phyloP scores from a whole-genome alignment of 169 alveolate species.

The Plasmodium inui region DNA sequence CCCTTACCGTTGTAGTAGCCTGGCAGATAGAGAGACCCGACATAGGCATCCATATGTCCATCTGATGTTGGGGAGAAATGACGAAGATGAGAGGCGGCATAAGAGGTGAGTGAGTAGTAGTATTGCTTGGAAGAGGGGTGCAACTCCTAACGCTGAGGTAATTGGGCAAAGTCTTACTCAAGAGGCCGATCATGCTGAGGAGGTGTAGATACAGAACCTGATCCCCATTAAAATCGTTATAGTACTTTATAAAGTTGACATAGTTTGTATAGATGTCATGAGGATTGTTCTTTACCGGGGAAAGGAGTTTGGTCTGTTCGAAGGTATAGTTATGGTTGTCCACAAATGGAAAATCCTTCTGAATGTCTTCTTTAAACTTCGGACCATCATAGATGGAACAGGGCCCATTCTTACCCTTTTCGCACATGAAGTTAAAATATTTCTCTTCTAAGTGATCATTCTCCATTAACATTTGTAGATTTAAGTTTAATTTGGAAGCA shows the following conservation, averaged over 20 bases:
- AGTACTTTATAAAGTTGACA: slow-evolving; percentile 47
- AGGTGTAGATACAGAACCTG: slow-evolving; percentile 47
- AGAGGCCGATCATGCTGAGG: slow-evolving; percentile 29
- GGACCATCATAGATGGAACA: slow-evolving; percentile 53
- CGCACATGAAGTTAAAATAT: slow-evolving; percentile 46
- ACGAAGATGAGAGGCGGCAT: background rate
- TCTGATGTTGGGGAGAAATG: background rate
- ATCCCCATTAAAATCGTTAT: slow-evolving; percentile 25
- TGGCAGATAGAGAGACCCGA: slow-evolving; percentile 32
- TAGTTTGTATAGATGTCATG: slow-evolving; percentile 7
- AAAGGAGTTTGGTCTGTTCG: background rate
- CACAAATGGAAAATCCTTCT: background rate
- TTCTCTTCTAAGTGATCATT: background rate
- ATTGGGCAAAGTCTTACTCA: background rate
- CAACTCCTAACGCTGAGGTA: background rate
- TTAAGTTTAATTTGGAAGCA: slow-evolving; percentile 16
- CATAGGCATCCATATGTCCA: slow-evolving; percentile 32
- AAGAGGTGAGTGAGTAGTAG: no score
- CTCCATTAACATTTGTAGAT: slow-evolving; percentile 33
- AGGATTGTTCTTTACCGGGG: background rate
- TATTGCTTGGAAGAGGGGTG: background rate
- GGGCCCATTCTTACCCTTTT: background rate
- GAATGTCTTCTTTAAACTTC: slow-evolving; percentile 16
- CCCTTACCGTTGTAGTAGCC: slow-evolving; percentile 64
- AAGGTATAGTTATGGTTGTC: slow-evolving; percentile 11